Base-by-base conservation (phyloP, 805 yeast species). In the Scheffersomyces ergatensis region DNA sequence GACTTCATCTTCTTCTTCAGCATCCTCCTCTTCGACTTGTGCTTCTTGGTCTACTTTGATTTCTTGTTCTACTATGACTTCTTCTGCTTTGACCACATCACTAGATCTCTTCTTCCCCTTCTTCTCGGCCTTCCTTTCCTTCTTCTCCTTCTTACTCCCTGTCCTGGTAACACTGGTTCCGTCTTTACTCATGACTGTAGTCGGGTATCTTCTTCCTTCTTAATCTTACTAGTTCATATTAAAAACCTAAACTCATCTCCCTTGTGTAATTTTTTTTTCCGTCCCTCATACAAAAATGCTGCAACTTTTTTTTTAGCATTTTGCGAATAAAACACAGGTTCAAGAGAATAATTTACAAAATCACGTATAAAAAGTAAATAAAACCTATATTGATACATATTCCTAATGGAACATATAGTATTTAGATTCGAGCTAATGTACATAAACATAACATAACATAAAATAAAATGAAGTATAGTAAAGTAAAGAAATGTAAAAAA, bases 21-120 rank as follows among this genome's bases (percentile, higher is more conserved):
- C 45, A 8, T 26, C 35, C 31, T 39, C 21, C 36, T 44, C 38
- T 41, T 42, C 42, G 62, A 54, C 54, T 60, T 27, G 63, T 56
- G 42, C 63, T 66, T 65, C 64, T 37, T 65, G 40, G 58, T 53
- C 27, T 13, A 35, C 42, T 24, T 44, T 44, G 20, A 40, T 45
- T 15, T 32, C 45, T 23, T 40, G 38, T 24, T 37, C 48, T 36
- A 43, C 46, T 23, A 23, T 23, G 20, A 43, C 45, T 8, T 26
- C 35, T 33, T 39, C 21, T 36, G 43, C 38, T 41, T 42, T 41
- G 62, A 54, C 54, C 60, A 25, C 18, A n/a, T 29, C 32, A 14
- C 18, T 53, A 47, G 44, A 40, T 45, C 33, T 43, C 50, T 39
- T 42, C 14, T 25, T 25, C 8, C 21, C 12, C 40, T 51, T 51